Evolutionary conservation across 2,329 filamentous ascomycete genomes (phyloP), one percentile per base, ranked within the genome.

Genomic region (Tolypocladium ophioglossoides): DNA sequence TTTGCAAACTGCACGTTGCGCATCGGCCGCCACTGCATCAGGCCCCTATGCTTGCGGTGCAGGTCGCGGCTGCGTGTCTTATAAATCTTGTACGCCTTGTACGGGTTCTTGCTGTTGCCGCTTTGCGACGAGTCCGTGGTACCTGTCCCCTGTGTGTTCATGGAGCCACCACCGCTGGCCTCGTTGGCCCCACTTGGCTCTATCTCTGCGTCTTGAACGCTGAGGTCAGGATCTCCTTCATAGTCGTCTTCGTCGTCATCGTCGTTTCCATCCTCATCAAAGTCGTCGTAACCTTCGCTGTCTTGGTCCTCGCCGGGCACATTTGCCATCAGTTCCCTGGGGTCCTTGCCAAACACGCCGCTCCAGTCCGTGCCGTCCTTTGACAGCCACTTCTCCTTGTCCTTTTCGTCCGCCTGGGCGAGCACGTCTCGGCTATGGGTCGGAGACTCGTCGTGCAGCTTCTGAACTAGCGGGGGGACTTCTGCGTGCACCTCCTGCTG

Each of bases 11-110:
- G 83, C 24, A 83, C 76, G 66, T 96, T 96, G 41, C 92, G 79
- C 67, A 91, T 87, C 0, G 92, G 91, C 64, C 85, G 88, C 91
- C 91, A 97, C 69, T 97, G 92, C 89, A 96, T 95, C 66, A 96
- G 64, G 0, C 92, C 92, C 12, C 91, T 79, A 62, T 96, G 91
- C 72, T 91, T 90, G 0, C 91, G 82, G 67, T 91, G 86, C 66
- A 96, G 77, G 48, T 87, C 84, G 58, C 86, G 83, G 65, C 85
- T 89, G 58, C 83, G 79, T 54, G 77, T 76, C 62, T 83, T 84
- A 66, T 86, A 83, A 24, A 85, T 78, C 66, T 84, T 84, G 65
- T 78, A 76, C 60, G 78, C 74, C 60, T 75, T 75, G 56, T 82
- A 69, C 0, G 81, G 82, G 59, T 82, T 82, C 62, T 73, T 78